phyloP scores from a whole-genome alignment of 1,284 basidiomycete species.

The Irpex lacteus region DNA sequence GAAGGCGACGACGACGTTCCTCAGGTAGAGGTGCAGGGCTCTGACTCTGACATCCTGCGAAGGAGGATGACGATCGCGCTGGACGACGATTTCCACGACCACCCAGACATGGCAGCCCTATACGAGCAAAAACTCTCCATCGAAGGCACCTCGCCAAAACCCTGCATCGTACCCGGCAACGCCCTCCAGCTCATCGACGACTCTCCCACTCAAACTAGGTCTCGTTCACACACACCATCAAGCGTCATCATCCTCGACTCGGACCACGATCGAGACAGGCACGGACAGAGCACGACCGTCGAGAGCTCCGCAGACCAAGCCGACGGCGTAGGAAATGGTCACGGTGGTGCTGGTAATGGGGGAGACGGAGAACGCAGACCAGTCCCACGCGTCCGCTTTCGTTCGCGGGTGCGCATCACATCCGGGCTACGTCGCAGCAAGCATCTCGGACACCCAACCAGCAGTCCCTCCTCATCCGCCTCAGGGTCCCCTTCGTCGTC shows the following conservation, averaged over 20 bases:
- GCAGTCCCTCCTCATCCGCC: constrained; percentile 38
- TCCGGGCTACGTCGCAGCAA: constrained; percentile 39
- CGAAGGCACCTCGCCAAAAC: constrained; percentile 27
- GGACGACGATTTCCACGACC: constrained; percentile 16
- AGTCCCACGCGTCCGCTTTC: constrained; percentile 45
- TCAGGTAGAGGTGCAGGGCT: constrained; percentile 6
- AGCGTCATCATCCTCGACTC: constrained; percentile 25
- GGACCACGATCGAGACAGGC: neutral
- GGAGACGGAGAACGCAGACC: constrained; percentile 13
- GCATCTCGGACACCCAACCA: constrained; percentile 16
- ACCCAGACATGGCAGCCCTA: constrained; percentile 13
- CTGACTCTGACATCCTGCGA: constrained; percentile 12
- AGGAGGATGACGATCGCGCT: constrained; percentile 18
- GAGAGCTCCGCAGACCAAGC: constrained; percentile 16
- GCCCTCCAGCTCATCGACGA: constrained; percentile 35
- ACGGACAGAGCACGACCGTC: constrained; percentile 10
- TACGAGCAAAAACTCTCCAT: constrained; percentile 26
- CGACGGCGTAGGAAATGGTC: neutral
- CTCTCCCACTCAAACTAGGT: constrained; percentile 20
- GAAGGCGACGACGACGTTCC: neutral
- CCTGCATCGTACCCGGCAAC: constrained; percentile 33
- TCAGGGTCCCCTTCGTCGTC: constrained; percentile 68
- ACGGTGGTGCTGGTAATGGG: no score
- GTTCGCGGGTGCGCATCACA: constrained; percentile 55
- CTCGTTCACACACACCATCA: constrained; percentile 27